Base-by-base conservation (phyloP, 2,329 filamentous ascomycete species). In the Penicillium brevicompactum region DNA sequence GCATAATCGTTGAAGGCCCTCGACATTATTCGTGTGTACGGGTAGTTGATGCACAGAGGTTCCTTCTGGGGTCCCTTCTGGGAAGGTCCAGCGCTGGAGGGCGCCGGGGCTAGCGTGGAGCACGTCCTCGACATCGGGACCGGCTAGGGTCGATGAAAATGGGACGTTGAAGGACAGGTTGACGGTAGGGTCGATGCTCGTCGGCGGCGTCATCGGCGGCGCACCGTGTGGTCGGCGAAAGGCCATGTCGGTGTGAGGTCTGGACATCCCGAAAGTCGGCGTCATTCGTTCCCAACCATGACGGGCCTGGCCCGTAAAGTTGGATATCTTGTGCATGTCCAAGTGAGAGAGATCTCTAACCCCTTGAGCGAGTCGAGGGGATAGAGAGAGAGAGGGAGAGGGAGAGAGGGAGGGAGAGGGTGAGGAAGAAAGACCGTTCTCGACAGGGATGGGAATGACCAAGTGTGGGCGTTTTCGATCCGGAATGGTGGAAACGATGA, bases 101-200 rank as follows among this genome's bases (percentile, higher is more conserved):
- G 93, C 92, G 65, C 91, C 90, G 55, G 87, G 86, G 61, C 90
- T 96, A 61, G 93, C 92, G 77, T 97, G 93, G 58, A 97, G 84
- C 68, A 99, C 91, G 75, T 97, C 92, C 75, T 97, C 92, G 64
- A 89, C 89, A 69, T 97, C 92, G 61, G 94, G 94, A 32, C 94
- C 94, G 60, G 90, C 85, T 58, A 99, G 86, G 68, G 93, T 93
- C 61, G 91, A 96, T 65, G 92, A 88, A 77, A 97, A 97, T 58
- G 94, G 94, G 46, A 99, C 89, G 73, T 97, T 97, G 86, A 99
- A 97, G 62, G 91, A 93, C 74, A 96, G 88, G 76, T 95, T 91
- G 75, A 97, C 90, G 63, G 86, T 87, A 49, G 87, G 82, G 72
- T 93, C 89, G 70, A 88, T 83, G 60, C 87, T 81, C 62, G 88